Conservation (phyloP, 257 asterid species). For the Scutellaria minor region DNA sequence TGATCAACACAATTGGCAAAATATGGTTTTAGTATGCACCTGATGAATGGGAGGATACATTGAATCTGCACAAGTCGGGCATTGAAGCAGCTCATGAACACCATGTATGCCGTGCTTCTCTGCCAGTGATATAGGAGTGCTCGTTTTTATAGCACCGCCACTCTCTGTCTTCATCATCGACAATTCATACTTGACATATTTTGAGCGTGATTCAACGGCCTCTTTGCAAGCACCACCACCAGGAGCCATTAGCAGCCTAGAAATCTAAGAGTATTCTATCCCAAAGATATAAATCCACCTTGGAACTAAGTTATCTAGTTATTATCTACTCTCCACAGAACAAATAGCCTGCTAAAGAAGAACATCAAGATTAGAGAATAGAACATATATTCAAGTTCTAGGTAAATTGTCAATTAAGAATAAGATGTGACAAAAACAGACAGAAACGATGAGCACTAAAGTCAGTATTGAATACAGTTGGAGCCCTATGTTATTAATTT, state of each 20-base stretch:
- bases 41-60: slow-evolving; percentile 88
- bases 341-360: slow-evolving; percentile 37
- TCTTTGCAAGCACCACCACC: slow-evolving; percentile 61
- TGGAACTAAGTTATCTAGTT: slow-evolving; percentile 10
- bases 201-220: slow-evolving; percentile 50
- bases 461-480: slow-evolving; percentile 26
- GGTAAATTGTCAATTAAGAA: slow-evolving; percentile 34
- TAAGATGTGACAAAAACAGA: slow-evolving; percentile 30
- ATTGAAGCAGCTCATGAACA: slow-evolving; percentile 78
- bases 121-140: slow-evolving; percentile 7
- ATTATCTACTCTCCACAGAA: slow-evolving; percentile 26
- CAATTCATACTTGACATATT: slow-evolving; percentile 43
- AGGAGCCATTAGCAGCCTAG: slow-evolving; percentile 60
- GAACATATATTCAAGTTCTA: slow-evolving; percentile 28
- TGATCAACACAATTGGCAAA: background rate
- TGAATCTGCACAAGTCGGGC: slow-evolving; percentile 66
- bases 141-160: slow-evolving; percentile 35
- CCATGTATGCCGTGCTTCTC: slow-evolving; percentile 59
- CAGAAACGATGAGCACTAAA: slow-evolving; percentile 28
- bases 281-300: slow-evolving; percentile 16
- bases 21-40: slow-evolving; percentile 43
- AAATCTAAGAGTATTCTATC: slow-evolving; percentile 16
- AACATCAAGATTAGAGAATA: slow-evolving; percentile 29
- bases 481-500: slow-evolving; percentile 29
- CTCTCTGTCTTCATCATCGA: slow-evolving; percentile 47